phyloP scores from a whole-genome alignment of 2,329 filamentous ascomycete species.

The Sporothrix euskadiensis region DNA sequence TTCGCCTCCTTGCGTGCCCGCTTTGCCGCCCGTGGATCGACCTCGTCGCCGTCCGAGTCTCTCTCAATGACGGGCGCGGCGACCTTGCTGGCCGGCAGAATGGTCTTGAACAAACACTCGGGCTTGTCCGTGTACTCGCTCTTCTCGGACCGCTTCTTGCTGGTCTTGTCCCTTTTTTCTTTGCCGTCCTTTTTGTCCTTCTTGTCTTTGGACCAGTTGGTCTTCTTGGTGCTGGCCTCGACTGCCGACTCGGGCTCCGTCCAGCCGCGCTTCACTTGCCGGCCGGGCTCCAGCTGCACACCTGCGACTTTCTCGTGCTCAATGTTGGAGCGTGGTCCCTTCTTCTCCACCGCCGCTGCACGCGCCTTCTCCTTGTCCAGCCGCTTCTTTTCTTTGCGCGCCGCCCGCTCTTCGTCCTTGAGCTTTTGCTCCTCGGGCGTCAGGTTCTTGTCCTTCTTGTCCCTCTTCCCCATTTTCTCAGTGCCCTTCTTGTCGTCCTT shows the following conservation, averaged over 20 bases:
- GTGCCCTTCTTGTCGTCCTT: constrained; percentile 31
- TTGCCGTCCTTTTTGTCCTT: constrained; percentile 46
- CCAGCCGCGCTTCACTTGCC: constrained; percentile 88
- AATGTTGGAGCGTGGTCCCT: constrained; percentile 34
- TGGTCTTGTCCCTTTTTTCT: background rate
- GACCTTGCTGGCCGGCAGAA: constrained; percentile 56
- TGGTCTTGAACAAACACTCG: constrained; percentile 84
- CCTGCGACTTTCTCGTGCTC: constrained; percentile 56
- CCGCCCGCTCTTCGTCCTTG: constrained; percentile 24
- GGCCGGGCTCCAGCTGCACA: constrained; percentile 68
- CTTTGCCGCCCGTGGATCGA: constrained; percentile 42
- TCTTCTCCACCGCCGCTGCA: constrained; percentile 31
- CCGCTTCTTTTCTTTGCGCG: constrained; percentile 33
- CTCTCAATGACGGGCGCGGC: constrained; percentile 36
- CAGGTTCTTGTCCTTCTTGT: constrained; percentile 10
- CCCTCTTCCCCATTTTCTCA: background rate
- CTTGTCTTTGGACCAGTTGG: constrained; percentile 41
- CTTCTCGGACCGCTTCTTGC: constrained; percentile 55
- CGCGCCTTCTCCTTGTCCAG: constrained; percentile 31
- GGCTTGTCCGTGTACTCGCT: constrained; percentile 79
- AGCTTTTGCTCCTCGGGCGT: constrained; percentile 28
- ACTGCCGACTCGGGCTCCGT: constrained; percentile 57
- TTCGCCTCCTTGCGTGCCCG: constrained; percentile 56
- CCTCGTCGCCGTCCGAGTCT: constrained; percentile 40
- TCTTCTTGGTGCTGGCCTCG: constrained; percentile 42